A percentile compares a stretch with the other conserved stretches of the same genome.
Evolutionary conservation across 2,329 filamentous ascomycete genomes (phyloP).

Genomic region (Aaosphaeria pasadenensis): DNA sequence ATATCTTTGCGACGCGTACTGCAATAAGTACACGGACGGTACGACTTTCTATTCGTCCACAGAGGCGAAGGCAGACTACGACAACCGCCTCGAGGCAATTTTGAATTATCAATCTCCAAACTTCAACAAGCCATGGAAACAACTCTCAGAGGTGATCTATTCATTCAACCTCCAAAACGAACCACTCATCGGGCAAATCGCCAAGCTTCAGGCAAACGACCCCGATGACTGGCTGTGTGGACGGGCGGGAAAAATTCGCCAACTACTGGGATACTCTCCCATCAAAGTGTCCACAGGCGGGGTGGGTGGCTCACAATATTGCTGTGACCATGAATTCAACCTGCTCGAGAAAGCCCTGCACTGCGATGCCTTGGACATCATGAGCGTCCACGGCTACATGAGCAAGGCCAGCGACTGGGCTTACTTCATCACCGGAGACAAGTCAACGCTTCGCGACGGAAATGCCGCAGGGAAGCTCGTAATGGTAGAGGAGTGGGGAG

Average conservation of each 20-base stretch:
- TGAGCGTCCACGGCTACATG: slow-evolving; percentile 13
- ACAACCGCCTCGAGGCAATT: slow-evolving; percentile 4
- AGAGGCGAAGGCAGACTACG: slow-evolving; percentile 6
- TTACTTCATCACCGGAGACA: slow-evolving; percentile 9
- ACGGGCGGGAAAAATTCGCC: slow-evolving; percentile 2
- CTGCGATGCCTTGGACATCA: slow-evolving; percentile 10
- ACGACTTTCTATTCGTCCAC: slow-evolving; percentile 4
- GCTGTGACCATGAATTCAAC: slow-evolving; percentile 8
- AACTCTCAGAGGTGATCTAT: slow-evolving; percentile 6
- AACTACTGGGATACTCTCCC: slow-evolving; percentile 1
- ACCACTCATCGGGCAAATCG: slow-evolving; percentile 4
- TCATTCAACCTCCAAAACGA: slow-evolving; percentile 10
- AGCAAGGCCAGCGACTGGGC: slow-evolving; percentile 8
- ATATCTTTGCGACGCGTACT: slow-evolving; percentile 6
- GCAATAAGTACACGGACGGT: slow-evolving; percentile 2
- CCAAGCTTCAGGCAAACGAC: slow-evolving; percentile 5
- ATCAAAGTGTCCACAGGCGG: slow-evolving; percentile 11
- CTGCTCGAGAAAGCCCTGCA: slow-evolving; percentile 5
- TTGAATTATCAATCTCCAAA: slow-evolving; percentile 5
- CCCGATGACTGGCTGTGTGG: slow-evolving; percentile 11
- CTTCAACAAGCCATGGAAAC: slow-evolving; percentile 6
- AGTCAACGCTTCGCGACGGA: slow-evolving; percentile 2
- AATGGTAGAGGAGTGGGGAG: slow-evolving; percentile 13
- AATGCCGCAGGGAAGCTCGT: slow-evolving; percentile 6
- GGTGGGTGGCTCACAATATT: slow-evolving; percentile 8